Evolutionary conservation across 495 filamentous ascomycete species (phyloP).

Genomic region (Penicillium simplicissimum): DNA sequence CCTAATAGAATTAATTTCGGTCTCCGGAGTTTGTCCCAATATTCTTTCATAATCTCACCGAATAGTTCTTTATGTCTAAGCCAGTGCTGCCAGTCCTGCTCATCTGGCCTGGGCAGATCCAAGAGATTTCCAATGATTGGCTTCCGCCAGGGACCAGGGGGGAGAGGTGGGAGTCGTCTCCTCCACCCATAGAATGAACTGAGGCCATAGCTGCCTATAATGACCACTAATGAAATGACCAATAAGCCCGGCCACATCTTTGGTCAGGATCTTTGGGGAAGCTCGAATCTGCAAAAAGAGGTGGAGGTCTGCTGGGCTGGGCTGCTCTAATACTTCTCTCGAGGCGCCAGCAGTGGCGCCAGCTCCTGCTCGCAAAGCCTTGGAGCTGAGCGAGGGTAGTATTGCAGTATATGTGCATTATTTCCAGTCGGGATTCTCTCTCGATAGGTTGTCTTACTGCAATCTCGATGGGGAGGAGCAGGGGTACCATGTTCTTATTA

Average conservation of each 20-base stretch:
- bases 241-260: background rate
- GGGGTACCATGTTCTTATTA: background rate
- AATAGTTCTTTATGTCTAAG: constrained; percentile 50
- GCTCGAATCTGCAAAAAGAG: background rate
- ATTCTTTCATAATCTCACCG: constrained; percentile 21
- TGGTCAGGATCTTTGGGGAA: background rate
- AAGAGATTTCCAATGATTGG: constrained; percentile 51
- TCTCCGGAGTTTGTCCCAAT: background rate
- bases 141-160: constrained; percentile 46
- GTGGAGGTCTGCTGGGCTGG: background rate
- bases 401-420: background rate
- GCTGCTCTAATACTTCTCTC: background rate
- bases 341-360: background rate
- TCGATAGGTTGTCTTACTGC: background rate
- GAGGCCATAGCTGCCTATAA: background rate
- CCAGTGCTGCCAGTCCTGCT: constrained; percentile 51
- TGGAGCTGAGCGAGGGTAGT: background rate
- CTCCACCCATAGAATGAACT: background rate
- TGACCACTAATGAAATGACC: background rate
- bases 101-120: constrained; percentile 42
- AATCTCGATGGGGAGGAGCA: background rate
- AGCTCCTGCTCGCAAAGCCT: background rate
- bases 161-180: constrained; percentile 30
- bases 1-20: constrained; percentile 22
- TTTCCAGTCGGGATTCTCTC: background rate